Base-by-base conservation (phyloP, 441 rosid genomes). In the Euphorbia schlechtendalii region DNA sequence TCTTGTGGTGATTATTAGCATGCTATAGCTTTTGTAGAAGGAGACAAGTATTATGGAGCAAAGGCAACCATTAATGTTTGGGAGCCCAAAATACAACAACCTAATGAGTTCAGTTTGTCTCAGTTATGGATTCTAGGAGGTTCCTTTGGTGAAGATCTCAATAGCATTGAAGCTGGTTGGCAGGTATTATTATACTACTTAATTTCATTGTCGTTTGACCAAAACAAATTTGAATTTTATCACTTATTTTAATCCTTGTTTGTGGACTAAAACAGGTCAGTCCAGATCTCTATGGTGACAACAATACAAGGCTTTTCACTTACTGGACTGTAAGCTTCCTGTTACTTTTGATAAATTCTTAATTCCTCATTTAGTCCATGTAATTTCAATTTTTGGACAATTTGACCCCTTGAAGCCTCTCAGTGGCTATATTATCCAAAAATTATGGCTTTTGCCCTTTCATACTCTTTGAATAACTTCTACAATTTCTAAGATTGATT, bases 111-210 rank as follows among this genome's bases (percentile, higher is more conserved):
- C 76, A 93, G 99, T 77, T 81, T 93, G 76, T 93, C 99, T 64
- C 99, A 93, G 86, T 77, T 93, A 4, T 93, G 99, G 99, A 82
- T 93, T 67, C 74, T 93, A 51, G 99, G 99, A 77, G 97, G 99
- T 77, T 87, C 97, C 15, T 93, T 93, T n/a, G 99, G 97, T 74
- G 87, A 93, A 82, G 97, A 93, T 87, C 96, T 93, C 69, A 93
- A 90, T 75, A 93, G 97, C 71, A 93, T 93, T 51, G 99, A 93
- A 86, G 99, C 99, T 74, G 99, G 99, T 69, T 93, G 97, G 99
- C 99, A 93, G 95, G 99, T 93, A 78, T 45, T 34, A 32, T 32
- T 32, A 25, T 68, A 63, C 17, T 32, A 25, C 32, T 28, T 66
- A 64, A 15, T 54, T 30, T 57, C 40, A 10, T 71, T 2, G 20